These are phyloP conservation scores for Boechera stricta DNA, from an alignment of 345 rosid species.

Conservation along the genomic window DNA sequence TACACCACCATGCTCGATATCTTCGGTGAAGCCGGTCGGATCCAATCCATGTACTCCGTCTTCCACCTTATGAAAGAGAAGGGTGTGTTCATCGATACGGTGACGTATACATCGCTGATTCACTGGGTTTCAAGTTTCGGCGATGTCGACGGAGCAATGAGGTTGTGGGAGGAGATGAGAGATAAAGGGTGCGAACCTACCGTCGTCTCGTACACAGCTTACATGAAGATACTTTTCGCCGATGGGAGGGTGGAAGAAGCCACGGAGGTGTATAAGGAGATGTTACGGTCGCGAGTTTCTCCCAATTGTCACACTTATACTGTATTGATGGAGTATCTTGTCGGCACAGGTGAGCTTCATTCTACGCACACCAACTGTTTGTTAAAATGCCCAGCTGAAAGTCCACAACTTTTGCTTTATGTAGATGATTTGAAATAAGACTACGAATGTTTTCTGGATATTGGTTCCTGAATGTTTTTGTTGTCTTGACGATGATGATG, in stretches of 20 bases:
- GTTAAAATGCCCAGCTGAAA: conserved; percentile 46
- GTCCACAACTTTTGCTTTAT: background rate
- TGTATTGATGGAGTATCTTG: conserved; percentile 75
- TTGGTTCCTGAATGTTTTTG: conserved; percentile 21
- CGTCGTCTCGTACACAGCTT: conserved; percentile 82
- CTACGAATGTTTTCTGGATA: background rate
- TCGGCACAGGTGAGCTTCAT: conserved; percentile 57
- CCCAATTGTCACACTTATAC: conserved; percentile 89
- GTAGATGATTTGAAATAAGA: background rate
- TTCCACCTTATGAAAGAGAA: conserved; percentile 67
- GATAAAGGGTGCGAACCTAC: conserved; percentile 57
- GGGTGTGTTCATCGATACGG: conserved; percentile 65
- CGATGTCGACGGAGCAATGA: conserved; percentile 67
- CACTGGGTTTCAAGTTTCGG: conserved; percentile 78
- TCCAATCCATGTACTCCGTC: conserved; percentile 66
- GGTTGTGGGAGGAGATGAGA: conserved; percentile 78
- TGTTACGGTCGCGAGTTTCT: conserved; percentile 60
- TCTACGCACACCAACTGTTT: conserved; percentile 46
- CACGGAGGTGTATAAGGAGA: conserved; percentile 68
- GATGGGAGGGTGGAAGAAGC: conserved; percentile 66
- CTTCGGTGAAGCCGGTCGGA: conserved; percentile 88
- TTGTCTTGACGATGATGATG: conserved; percentile 12
- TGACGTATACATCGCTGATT: conserved; percentile 78
- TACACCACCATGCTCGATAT: conserved; percentile 93
- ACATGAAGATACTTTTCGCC: conserved; percentile 78